Percentiles rank a stretch among this genome's conserved stretches.
Conservation (phyloP, 2,329 filamentous ascomycete genomes). For the Hirsutella minnesotensis region DNA sequence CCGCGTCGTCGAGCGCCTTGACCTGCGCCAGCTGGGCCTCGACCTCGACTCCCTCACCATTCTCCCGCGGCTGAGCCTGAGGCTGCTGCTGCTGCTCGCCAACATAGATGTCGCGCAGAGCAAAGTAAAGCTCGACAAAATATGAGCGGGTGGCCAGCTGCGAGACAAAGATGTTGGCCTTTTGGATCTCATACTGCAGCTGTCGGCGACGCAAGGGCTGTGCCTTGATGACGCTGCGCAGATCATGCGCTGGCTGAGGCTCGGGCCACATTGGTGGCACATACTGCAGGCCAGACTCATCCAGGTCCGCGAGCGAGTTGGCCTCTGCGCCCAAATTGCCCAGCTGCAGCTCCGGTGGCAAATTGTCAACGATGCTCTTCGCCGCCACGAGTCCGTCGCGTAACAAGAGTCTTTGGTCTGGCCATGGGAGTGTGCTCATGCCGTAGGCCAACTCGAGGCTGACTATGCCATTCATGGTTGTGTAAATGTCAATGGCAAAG, state of each 20-base stretch:
- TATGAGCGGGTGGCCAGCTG: slow-evolving; percentile 73
- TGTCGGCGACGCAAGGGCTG: slow-evolving; percentile 39
- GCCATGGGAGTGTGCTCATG: slow-evolving; percentile 64
- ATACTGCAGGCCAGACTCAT: slow-evolving; percentile 37
- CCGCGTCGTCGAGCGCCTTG: slow-evolving; percentile 24
- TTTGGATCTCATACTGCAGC: slow-evolving; percentile 79
- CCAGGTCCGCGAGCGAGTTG: slow-evolving; percentile 25
- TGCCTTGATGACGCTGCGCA: slow-evolving; percentile 35
- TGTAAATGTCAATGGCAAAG: slow-evolving; percentile 64
- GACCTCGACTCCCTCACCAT: not conserved
- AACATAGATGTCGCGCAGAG: slow-evolving; percentile 56
- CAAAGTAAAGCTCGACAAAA: slow-evolving; percentile 77
- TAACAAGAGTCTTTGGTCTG: slow-evolving; percentile 62
- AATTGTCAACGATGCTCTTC: slow-evolving; percentile 53
- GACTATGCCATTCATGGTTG: slow-evolving; percentile 66
- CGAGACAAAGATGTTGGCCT: slow-evolving; percentile 78
- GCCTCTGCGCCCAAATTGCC: slow-evolving; percentile 24
- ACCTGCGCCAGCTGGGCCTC: not conserved
- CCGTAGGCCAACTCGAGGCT: slow-evolving; percentile 78
- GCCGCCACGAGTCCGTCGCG: slow-evolving; percentile 58
- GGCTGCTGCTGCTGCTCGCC: slow-evolving; percentile 23
- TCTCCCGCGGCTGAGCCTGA: not conserved
- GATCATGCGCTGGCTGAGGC: slow-evolving; percentile 34
- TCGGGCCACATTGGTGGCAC: slow-evolving; percentile 37
- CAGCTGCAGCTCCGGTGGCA: slow-evolving; percentile 59